phyloP scores from a whole-genome alignment of 371 early-diverging fungal species.

The Catenaria anguillulae region DNA sequence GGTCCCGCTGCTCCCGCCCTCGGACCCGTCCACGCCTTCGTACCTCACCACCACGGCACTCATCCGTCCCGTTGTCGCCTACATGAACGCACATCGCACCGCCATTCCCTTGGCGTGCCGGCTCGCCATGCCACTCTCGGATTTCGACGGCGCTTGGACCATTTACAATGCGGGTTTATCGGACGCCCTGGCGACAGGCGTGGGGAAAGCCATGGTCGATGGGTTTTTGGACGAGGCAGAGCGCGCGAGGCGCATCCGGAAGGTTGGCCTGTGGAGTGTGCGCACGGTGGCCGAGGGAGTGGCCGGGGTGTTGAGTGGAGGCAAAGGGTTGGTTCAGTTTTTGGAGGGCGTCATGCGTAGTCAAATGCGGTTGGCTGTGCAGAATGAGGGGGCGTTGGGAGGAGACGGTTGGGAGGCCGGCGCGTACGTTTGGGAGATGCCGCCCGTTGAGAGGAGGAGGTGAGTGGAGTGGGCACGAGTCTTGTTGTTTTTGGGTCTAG shows the following conservation, averaged over 20 bases:
- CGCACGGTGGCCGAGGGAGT: conserved; percentile 57
- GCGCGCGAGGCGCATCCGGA: conserved; percentile 60
- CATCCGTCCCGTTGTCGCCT: conserved; percentile 85
- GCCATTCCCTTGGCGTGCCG: conserved; percentile 65
- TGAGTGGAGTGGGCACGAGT: no score
- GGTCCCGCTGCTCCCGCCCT: conserved; percentile 58
- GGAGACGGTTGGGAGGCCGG: no score
- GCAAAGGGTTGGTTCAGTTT: no score
- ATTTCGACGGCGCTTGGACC: conserved; percentile 89
- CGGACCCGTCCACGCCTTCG: conserved; percentile 36
- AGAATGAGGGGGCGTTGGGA: no score
- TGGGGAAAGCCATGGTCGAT: conserved; percentile 64
- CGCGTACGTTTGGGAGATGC: no score
- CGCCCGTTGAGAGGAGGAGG: no score
- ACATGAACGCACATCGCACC: conserved; percentile 79
- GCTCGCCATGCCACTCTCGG: conserved; percentile 54
- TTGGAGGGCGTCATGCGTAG: no score
- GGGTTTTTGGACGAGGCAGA: conserved; percentile 69
- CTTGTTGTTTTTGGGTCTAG: no score
- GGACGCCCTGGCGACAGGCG: conserved; percentile 56
- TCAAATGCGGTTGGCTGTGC: no score
- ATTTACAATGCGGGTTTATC: conserved; percentile 68
- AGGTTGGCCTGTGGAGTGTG: conserved; percentile 78
- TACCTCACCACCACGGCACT: conserved; percentile 64
- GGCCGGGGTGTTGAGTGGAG: conserved; percentile 41